phyloP scores from a whole-genome alignment of 129 eudicot species.

The Flaveria trinervia region DNA sequence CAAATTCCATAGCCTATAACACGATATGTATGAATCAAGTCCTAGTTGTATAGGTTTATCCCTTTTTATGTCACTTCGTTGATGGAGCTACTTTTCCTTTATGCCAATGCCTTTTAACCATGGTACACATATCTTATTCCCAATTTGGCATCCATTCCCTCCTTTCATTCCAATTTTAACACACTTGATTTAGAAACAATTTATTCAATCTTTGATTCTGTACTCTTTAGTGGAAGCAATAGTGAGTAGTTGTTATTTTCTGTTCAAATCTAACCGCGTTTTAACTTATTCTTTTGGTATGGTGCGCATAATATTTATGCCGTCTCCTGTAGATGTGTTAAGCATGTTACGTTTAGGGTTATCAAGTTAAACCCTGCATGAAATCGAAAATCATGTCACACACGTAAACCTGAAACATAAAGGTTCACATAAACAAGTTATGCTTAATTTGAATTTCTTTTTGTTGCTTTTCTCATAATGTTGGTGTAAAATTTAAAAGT shows the following conservation, averaged over 20 bases:
- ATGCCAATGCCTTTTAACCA: slow-evolving; percentile 55
- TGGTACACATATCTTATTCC: slow-evolving; percentile 68
- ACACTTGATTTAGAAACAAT: slow-evolving; percentile 52
- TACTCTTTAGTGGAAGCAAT: slow-evolving; percentile 48
- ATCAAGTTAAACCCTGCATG: background rate
- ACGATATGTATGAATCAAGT: slow-evolving; percentile 47
- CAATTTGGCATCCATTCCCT: slow-evolving; percentile 44
- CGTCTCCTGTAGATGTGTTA: background rate
- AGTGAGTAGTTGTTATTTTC: slow-evolving; percentile 21
- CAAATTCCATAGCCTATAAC: slow-evolving; percentile 32
- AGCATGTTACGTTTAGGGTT: background rate
- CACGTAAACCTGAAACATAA: too few relatives aligned
- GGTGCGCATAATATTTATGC: background rate
- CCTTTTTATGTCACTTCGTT: slow-evolving; percentile 49
- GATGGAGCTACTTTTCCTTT: slow-evolving; percentile 52
- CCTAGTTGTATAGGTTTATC: slow-evolving; percentile 43
- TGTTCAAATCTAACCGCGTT: slow-evolving; percentile 35
- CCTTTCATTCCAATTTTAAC: slow-evolving; percentile 33
- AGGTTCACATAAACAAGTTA: too few relatives aligned
- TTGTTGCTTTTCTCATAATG: too few relatives aligned
- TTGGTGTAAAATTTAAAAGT: too few relatives aligned
- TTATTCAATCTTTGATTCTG: slow-evolving; percentile 38
- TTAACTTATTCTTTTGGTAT: slow-evolving; percentile 32
- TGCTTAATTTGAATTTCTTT: too few relatives aligned
- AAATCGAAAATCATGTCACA: background rate